phyloP scores from a whole-genome alignment of 306 rosid genomes.

The Lathyrus aphaca region DNA sequence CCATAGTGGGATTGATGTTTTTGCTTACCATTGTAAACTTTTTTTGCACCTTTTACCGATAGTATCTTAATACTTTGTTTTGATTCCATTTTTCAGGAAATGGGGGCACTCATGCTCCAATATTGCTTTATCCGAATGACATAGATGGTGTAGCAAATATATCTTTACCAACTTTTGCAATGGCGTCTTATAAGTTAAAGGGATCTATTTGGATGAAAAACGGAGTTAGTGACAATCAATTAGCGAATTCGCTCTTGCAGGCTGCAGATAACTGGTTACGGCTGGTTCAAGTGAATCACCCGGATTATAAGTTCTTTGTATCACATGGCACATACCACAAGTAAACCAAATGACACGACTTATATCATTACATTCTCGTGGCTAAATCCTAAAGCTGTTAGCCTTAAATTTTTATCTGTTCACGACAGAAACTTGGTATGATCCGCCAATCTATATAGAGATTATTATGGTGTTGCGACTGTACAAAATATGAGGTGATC shows the following conservation, averaged over 20 bases:
- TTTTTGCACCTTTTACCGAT: not conserved
- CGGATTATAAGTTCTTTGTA: conserved; percentile 78
- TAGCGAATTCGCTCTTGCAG: conserved; percentile 62
- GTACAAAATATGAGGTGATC: conserved; percentile 21
- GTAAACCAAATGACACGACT: conserved; percentile 45
- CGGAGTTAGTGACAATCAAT: conserved; percentile 55
- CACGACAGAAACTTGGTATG: conserved; percentile 29
- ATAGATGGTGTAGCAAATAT: conserved; percentile 61
- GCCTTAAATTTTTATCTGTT: conserved; percentile 42
- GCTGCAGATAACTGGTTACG: conserved; percentile 79
- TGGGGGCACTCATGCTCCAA: conserved; percentile 55
- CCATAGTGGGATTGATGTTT: conserved; percentile 21
- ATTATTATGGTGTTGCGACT: conserved; percentile 33
- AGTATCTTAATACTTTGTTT: conserved; percentile 7
- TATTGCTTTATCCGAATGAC: conserved; percentile 59
- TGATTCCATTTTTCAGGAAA: conserved; percentile 47
- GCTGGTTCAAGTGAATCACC: conserved; percentile 73
- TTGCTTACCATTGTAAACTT: conserved; percentile 10
- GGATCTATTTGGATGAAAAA: conserved; percentile 69
- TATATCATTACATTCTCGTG: conserved; percentile 33
- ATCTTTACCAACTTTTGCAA: conserved; percentile 63
- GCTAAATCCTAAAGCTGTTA: conserved; percentile 33
- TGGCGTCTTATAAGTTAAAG: conserved; percentile 83
- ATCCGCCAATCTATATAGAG: conserved; percentile 34
- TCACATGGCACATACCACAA: conserved; percentile 59